Conservation (phyloP, 306 rosid species). For the Delonix regia region DNA sequence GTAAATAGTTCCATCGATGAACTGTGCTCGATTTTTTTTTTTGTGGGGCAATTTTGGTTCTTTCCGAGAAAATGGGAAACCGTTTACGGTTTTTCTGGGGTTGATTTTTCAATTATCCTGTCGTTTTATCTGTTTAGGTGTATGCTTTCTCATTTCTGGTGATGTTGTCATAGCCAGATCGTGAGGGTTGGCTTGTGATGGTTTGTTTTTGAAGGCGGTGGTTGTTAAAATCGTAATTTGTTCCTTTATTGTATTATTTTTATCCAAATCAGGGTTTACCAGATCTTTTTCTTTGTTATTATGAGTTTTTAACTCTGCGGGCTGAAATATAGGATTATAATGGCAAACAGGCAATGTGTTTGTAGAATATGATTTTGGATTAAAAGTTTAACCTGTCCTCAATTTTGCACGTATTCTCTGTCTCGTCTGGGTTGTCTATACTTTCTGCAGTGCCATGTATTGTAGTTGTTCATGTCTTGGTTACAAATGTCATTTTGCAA, state of each 20-base stretch:
- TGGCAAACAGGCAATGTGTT: neutral
- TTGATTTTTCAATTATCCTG: too few relatives aligned
- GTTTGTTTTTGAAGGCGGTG: neutral
- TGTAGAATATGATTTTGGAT: neutral
- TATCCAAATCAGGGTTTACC: neutral
- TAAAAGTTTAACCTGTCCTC: neutral
- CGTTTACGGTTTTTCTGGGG: neutral
- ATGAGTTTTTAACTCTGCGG: neutral
- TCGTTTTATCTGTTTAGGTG: neutral
- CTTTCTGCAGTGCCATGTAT: neutral
- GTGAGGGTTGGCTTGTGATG: neutral
- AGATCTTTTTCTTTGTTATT: neutral
- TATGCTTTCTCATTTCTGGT: neutral
- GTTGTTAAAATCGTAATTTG: neutral
- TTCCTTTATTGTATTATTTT: neutral
- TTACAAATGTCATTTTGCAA: neutral
- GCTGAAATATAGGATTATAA: neutral
- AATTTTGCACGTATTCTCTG: neutral
- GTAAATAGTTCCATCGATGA: neutral
- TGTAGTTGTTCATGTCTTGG: neutral
- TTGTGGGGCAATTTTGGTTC: neutral
- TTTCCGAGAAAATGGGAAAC: conserved; percentile 22
- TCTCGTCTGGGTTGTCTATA: neutral
- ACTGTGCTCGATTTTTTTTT: neutral
- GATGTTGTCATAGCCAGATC: too few relatives aligned